Evolutionary conservation across 805 yeast genomes (phyloP).

Genomic region (Barnettozyma vustinii): DNA sequence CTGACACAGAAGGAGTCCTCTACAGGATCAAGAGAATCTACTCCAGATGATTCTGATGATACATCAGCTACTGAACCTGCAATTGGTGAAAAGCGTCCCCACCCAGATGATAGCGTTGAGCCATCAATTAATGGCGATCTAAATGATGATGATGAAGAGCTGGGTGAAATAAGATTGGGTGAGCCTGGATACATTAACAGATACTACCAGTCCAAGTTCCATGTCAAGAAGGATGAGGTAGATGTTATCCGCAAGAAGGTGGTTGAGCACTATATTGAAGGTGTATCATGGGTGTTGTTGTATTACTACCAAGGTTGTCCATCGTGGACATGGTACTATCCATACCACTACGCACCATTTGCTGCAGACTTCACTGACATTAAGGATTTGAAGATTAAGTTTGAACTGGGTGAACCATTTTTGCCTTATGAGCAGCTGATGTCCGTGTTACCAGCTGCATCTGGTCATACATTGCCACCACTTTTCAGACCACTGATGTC

Average conservation of each 20-base stretch:
- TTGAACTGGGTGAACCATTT: constrained; percentile 72
- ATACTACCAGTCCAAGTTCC: constrained; percentile 75
- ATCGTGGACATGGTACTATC: constrained; percentile 97
- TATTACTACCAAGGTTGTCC: constrained; percentile 98
- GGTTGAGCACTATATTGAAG: constrained; percentile 77
- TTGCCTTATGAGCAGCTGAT: constrained; percentile 88
- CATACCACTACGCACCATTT: constrained; percentile 97
- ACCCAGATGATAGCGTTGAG: neutral
- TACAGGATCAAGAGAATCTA: constrained; percentile 14
- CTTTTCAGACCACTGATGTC: constrained; percentile 80
- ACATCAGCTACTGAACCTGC: constrained; percentile 3
- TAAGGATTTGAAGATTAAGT: constrained; percentile 46
- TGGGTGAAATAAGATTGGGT: constrained; percentile 58
- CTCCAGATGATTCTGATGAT: constrained; percentile 1
- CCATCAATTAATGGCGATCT: constrained; percentile 12
- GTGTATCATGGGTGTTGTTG: constrained; percentile 92
- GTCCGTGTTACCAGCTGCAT: constrained; percentile 94
- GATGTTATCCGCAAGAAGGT: constrained; percentile 50
- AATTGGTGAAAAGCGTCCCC: constrained; percentile 20
- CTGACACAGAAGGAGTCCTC: constrained; percentile 26
- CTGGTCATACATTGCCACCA: constrained; percentile 79
- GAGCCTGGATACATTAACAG: constrained; percentile 85
- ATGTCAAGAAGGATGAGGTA: constrained; percentile 48
- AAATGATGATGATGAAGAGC: constrained; percentile 33
- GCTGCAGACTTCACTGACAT: constrained; percentile 74